Base-by-base conservation (phyloP, 2,329 filamentous ascomycete species). In the Aspergillus aculeatus region DNA sequence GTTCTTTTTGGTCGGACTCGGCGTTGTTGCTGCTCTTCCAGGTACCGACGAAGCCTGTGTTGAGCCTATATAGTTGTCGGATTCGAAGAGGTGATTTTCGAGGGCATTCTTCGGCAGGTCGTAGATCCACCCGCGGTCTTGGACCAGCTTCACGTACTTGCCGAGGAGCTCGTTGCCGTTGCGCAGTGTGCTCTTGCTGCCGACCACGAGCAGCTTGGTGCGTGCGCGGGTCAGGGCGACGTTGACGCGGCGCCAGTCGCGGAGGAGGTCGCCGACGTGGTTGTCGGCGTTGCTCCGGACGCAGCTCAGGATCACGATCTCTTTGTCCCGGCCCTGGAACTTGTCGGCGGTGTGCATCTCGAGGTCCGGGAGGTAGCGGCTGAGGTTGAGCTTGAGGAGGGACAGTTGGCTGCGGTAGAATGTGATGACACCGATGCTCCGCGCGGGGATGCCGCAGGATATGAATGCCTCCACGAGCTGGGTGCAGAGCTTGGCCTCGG, bases 281-380 rank as follows among this genome's bases (percentile, higher is more conserved):
- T 88, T 86, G 1, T 84, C 83, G 23, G 93, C 87, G 69, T 99
- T 99, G 73, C 87, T 94, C 31, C 95, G 86, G 14, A 98, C 95
- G 31, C 96, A 88, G 57, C 87, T 91, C 9, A 99, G 83, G 14
- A 99, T 86, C 0, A 98, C 85, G 2, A 96, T 88, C 71, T 96
- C 92, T 73, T 99, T 99, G 77, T 99, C 95, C 10, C 95, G 86
- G 6, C 95, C 95, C 74, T 99, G 95, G 75, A 96, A 99, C 49
- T 94, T 92, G 77, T 99, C 95, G 3, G 95, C 93, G 0, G 95
- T 98, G 76, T 99, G 92, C 84, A 98, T 92, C 76, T 99, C 95
- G 1, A 99, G 87, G 2, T 85, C 84, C 0, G 81, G 77, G 0
- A 81, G 78, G 66, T 82, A 76, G 47, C 78, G 80, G 32, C 86